Percentiles rank a stretch among this genome's conserved stretches.
phyloP scores from a whole-genome alignment of 2,329 filamentous ascomycete species.

The Orbilia brochopaga region DNA sequence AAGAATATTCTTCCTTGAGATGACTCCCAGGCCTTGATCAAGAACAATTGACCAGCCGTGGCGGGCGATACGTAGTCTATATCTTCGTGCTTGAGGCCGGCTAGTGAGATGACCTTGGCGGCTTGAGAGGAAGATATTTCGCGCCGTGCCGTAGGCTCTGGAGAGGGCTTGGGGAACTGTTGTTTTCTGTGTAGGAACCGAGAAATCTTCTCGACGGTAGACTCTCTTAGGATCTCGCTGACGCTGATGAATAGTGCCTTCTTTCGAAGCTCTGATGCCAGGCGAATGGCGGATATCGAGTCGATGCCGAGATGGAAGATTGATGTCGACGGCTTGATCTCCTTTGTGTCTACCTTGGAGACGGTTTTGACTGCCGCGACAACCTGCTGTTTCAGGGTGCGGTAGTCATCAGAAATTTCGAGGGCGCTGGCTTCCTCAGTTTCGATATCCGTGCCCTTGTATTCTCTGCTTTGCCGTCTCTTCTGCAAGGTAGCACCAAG shows the following conservation, averaged over 20 bases:
- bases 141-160: constrained; percentile 48
- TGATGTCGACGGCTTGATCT: constrained; percentile 68
- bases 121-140: constrained; percentile 59
- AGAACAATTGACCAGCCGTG: constrained; percentile 78
- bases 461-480: constrained; percentile 11
- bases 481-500: constrained; percentile 50
- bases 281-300: constrained; percentile 89
- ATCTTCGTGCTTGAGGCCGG: constrained; percentile 55
- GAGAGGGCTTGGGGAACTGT: constrained; percentile 21
- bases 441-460: constrained; percentile 8
- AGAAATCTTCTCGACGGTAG: constrained; percentile 71
- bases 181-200: constrained; percentile 51
- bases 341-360: constrained; percentile 66
- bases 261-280: constrained; percentile 72
- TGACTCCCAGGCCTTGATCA: constrained; percentile 77
- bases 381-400: constrained; percentile 60
- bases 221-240: constrained; percentile 72
- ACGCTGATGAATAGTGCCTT: constrained; percentile 69
- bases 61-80: constrained; percentile 70
- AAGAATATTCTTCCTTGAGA: constrained; percentile 73
- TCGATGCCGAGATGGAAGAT: constrained; percentile 88
- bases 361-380: constrained; percentile 59
- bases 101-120: constrained; percentile 4
- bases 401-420: constrained; percentile 56
- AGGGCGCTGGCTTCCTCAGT: constrained; percentile 7